phyloP scores from a whole-genome alignment of 2,329 filamentous ascomycete genomes.

The Fusarium penzigii region DNA sequence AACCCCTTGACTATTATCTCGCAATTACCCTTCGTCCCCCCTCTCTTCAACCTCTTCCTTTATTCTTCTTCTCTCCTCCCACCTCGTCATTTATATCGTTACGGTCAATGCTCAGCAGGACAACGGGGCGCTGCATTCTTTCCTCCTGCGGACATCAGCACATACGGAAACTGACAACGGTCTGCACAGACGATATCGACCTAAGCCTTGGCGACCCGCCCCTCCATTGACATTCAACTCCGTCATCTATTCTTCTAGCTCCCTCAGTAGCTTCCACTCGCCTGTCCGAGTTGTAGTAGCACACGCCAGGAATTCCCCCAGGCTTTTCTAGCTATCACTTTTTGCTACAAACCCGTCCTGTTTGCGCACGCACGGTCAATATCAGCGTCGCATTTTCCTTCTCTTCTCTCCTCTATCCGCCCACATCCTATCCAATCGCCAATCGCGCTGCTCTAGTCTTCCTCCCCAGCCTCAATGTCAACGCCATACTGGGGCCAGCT shows the following conservation, averaged over 20 bases:
- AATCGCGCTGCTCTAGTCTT: background rate
- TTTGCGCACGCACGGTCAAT: constrained; percentile 13
- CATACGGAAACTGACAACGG: constrained; percentile 6
- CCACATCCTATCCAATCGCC: constrained; percentile 29
- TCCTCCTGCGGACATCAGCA: constrained; percentile 2
- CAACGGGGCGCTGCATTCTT: no score
- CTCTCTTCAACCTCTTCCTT: constrained; percentile 13
- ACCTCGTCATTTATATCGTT: constrained; percentile 1
- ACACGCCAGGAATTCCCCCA: constrained; percentile 3
- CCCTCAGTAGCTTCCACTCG: no score
- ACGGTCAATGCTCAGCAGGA: constrained; percentile 9
- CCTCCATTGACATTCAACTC: no score
- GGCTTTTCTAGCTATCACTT: constrained; percentile 7
- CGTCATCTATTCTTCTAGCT: no score
- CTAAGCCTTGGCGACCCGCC: constrained; percentile 24
- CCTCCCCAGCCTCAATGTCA: constrained; percentile 41
- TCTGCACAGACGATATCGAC: constrained; percentile 33
- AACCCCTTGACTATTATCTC: background rate
- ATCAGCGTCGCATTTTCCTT: constrained; percentile 9
- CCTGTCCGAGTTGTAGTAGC: no score
- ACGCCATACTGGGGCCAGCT: constrained; percentile 61
- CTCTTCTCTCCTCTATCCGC: constrained; percentile 5
- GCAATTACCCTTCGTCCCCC: background rate
- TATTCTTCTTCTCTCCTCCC: background rate
- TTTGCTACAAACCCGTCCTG: constrained; percentile 22